Conservation (phyloP, 2,329 filamentous ascomycete species). For the Claviceps purpurea region DNA sequence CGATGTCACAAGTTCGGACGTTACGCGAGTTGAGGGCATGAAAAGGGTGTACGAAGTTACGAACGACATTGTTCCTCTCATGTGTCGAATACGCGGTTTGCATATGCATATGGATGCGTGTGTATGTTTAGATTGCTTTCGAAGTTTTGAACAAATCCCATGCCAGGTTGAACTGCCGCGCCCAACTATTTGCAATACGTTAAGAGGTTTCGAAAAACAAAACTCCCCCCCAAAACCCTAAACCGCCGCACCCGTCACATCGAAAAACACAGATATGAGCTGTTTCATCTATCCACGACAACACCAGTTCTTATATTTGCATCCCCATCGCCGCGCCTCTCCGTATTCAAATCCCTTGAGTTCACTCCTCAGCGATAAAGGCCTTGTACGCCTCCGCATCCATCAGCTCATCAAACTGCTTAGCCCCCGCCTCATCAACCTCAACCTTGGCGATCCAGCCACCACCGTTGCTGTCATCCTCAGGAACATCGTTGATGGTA, state of each 20-base stretch:
- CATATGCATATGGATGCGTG: too few species aligned
- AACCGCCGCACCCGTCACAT: too few species aligned
- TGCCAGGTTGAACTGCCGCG: conserved; percentile 7
- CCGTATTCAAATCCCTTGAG: not conserved
- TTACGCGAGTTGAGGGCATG: too few species aligned
- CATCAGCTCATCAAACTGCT: conserved; percentile 67
- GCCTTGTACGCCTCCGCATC: conserved; percentile 62
- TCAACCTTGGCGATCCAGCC: conserved; percentile 90
- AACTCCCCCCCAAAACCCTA: not conserved
- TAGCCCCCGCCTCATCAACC: conserved; percentile 49
- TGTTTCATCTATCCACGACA: too few species aligned
- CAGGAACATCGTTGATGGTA: conserved; percentile 79
- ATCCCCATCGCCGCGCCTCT: too few species aligned
- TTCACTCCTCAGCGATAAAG: conserved; percentile 36
- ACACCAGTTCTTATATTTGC: too few species aligned
- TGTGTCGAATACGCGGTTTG: too few species aligned
- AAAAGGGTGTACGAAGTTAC: too few species aligned
- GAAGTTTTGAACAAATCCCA: not conserved
- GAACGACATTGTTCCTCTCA: too few species aligned
- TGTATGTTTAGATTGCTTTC: too few species aligned
- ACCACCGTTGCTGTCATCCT: conserved; percentile 59
- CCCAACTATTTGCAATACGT: conserved; percentile 1
- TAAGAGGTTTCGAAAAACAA: not conserved
- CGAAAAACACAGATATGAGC: too few species aligned
- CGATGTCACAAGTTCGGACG: too few species aligned